Percentiles rank a stretch among this genome's conserved stretches.
These are phyloP conservation scores for Triadica sebifera DNA, from an alignment of 345 rosid species.

Conservation along the genomic window DNA sequence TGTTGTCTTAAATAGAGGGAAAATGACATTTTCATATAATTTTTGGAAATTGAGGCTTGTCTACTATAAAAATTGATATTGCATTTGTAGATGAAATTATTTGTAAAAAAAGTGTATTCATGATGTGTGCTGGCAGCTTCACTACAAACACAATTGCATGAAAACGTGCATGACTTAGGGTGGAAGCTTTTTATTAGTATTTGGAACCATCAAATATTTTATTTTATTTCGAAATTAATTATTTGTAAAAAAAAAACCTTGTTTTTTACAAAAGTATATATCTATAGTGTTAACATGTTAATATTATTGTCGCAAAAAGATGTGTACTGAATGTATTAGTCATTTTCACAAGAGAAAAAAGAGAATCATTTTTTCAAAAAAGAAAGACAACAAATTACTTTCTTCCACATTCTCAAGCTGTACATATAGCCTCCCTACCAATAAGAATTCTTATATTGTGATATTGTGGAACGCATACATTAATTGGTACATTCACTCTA, in stretches of 20 bases:
- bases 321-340: too few species aligned
- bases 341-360: neutral
- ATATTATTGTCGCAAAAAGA: too few species aligned
- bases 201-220: too few species aligned
- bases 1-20: neutral
- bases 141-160: too few species aligned
- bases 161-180: too few species aligned
- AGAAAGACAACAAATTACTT: neutral
- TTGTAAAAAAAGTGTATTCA: neutral
- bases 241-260: too few species aligned
- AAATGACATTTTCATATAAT: neutral
- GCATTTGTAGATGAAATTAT: neutral
- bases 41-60: neutral
- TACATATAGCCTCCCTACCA: neutral
- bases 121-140: neutral
- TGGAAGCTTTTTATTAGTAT: too few species aligned
- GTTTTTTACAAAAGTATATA: too few species aligned
- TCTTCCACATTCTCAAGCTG: neutral
- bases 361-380: neutral
- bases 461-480: neutral
- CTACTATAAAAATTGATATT: conserved; percentile 7
- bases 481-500: neutral
- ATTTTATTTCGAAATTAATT: too few species aligned
- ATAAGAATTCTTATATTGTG: conserved; percentile 18
- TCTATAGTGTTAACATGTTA: too few species aligned